These are phyloP conservation scores for Funneliformis geosporum DNA, from an alignment of 192 early-diverging fungal genomes.

Conservation along the genomic window DNA sequence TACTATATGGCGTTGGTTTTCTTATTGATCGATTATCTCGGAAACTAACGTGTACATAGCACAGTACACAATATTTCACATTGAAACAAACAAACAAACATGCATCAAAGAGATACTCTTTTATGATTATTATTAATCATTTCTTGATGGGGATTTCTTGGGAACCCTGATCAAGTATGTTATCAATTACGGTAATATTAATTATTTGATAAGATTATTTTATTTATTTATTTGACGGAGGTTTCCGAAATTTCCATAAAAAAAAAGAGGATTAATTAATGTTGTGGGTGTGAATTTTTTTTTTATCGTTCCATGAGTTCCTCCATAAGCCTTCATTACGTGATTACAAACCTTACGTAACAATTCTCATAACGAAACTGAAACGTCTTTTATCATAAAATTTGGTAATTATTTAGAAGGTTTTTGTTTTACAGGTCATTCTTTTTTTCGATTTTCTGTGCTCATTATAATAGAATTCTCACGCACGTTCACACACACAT, in stretches of 20 bases:
- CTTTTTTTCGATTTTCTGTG: too few relatives aligned
- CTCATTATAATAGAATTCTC: too few relatives aligned
- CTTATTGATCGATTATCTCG: background rate
- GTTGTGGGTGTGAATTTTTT: background rate
- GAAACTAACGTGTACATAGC: background rate
- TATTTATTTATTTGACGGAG: too few relatives aligned
- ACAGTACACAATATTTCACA: background rate
- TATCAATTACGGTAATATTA: too few relatives aligned
- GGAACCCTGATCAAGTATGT: background rate
- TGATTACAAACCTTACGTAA: background rate
- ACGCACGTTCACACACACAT: too few relatives aligned
- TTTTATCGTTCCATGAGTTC: too few relatives aligned
- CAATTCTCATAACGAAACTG: background rate
- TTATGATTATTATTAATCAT: background rate
- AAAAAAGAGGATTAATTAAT: background rate
- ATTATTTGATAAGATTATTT: too few relatives aligned
- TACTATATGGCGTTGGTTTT: background rate
- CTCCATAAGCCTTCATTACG: background rate
- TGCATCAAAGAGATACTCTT: background rate
- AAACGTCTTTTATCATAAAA: too few relatives aligned
- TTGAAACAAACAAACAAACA: background rate
- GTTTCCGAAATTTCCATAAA: too few relatives aligned
- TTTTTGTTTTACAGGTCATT: too few relatives aligned
- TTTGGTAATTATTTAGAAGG: too few relatives aligned
- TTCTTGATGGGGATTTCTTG: too few relatives aligned